Percentiles rank a stretch among this genome's conserved stretches.
phyloP scores from a whole-genome alignment of 2,329 filamentous ascomycete genomes.

The Cercospora beticola region DNA sequence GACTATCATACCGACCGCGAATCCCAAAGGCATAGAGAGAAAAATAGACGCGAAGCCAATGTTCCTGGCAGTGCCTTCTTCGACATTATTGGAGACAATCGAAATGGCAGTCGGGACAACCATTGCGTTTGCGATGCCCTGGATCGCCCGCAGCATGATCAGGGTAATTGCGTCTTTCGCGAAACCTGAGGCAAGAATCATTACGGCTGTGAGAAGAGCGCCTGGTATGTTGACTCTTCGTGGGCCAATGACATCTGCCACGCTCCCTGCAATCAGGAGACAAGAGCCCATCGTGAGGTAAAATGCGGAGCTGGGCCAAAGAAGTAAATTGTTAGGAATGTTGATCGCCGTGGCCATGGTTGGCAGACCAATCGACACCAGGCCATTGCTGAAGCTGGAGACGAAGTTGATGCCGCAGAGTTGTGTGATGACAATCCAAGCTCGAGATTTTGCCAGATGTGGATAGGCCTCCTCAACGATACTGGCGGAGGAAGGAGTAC shows the following conservation, averaged over 20 bases:
- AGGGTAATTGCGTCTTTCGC: conserved; percentile 36
- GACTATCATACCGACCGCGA: conserved; percentile 52
- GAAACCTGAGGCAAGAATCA: conserved; percentile 46
- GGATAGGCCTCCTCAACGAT: background rate
- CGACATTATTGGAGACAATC: conserved; percentile 51
- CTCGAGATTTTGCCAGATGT: conserved; percentile 17
- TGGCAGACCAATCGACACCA: conserved; percentile 26
- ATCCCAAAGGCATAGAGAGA: conserved; percentile 52
- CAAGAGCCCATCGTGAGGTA: conserved; percentile 51
- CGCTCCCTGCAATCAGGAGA: conserved; percentile 51
- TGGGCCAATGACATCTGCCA: conserved; percentile 54
- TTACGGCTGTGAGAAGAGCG: conserved; percentile 34
- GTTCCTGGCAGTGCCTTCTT: conserved; percentile 50
- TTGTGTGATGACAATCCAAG: conserved; percentile 23
- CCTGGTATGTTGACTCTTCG: conserved; percentile 49
- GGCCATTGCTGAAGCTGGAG: conserved; percentile 26
- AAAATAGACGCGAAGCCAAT: conserved; percentile 54
- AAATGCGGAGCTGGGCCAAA: conserved; percentile 36
- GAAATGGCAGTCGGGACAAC: conserved; percentile 49
- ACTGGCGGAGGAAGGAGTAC: background rate
- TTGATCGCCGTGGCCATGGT: conserved; percentile 19
- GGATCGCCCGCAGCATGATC: conserved; percentile 29
- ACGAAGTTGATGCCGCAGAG: conserved; percentile 27
- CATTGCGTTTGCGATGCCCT: conserved; percentile 26
- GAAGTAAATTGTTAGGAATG: conserved; percentile 22